Conservation (phyloP, 2,329 filamentous ascomycete species). For the Aureobasidium leucospermi region DNA sequence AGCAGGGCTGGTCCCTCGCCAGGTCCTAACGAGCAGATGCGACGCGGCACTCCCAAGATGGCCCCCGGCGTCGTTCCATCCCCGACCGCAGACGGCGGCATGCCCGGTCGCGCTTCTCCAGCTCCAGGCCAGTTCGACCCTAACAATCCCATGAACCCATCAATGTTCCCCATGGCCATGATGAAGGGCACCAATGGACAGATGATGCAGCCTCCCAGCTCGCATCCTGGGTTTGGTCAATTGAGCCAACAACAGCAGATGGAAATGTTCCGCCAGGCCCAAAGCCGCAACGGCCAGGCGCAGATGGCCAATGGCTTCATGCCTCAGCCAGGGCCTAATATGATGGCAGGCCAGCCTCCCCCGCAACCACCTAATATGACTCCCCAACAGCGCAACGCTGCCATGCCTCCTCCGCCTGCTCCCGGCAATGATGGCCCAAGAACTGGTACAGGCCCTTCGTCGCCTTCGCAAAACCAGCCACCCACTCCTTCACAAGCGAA, state of each 20-base stretch:
- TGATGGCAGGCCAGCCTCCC: conserved; percentile 35
- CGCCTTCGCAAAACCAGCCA: conserved; percentile 45
- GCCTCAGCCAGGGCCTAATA: conserved; percentile 28
- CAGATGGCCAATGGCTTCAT: conserved; percentile 33
- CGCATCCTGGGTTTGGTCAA: conserved; percentile 55
- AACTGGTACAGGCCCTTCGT: conserved; percentile 37
- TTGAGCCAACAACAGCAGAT: conserved; percentile 48
- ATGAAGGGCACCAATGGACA: conserved; percentile 48
- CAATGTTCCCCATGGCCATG: conserved; percentile 34
- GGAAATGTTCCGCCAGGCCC: conserved; percentile 31
- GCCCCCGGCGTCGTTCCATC: conserved; percentile 62
- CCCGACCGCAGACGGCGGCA: conserved; percentile 61
- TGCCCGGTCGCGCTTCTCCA: conserved; percentile 56
- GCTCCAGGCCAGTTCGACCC: conserved; percentile 48
- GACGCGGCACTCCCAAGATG: conserved; percentile 69
- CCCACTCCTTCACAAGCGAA: conserved; percentile 68
- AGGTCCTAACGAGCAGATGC: conserved; percentile 71
- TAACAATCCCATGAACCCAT: conserved; percentile 35
- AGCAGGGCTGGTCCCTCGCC: conserved; percentile 65
- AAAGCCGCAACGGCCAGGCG: conserved; percentile 23
- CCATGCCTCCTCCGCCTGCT: conserved; percentile 45
- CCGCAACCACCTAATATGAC: conserved; percentile 55
- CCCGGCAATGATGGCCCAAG: conserved; percentile 30
- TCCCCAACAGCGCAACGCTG: conserved; percentile 61
- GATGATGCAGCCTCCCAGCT: conserved; percentile 50